Conservation (phyloP, 2,329 filamentous ascomycete genomes). For the Fusarium nurragi region DNA sequence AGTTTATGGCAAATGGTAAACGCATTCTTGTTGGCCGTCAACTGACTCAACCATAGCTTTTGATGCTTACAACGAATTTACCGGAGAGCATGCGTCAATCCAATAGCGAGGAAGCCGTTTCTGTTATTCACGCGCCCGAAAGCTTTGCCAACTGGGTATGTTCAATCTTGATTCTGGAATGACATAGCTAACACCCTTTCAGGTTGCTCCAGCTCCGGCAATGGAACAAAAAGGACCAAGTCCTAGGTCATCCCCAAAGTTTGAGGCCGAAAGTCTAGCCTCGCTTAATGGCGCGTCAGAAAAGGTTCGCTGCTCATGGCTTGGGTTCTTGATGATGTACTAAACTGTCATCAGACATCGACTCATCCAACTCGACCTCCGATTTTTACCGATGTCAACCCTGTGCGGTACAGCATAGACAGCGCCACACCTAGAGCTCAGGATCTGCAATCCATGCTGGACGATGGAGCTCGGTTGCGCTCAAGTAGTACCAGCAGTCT, state of each 20-base stretch:
- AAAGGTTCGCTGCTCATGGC: slow-evolving; percentile 33
- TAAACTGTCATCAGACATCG: slow-evolving; percentile 22
- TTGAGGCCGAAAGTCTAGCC: slow-evolving; percentile 49
- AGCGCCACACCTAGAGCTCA: slow-evolving; percentile 83
- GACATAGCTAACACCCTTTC: slow-evolving; percentile 33
- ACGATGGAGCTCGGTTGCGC: slow-evolving; percentile 64
- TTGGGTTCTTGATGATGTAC: not conserved
- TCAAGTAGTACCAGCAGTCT: slow-evolving; percentile 78
- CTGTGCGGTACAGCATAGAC: slow-evolving; percentile 71
- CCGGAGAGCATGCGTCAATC: slow-evolving; percentile 65
- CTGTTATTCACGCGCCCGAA: slow-evolving; percentile 89
- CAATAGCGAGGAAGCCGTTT: slow-evolving; percentile 80
- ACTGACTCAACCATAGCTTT: slow-evolving; percentile 51
- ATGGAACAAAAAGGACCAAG: slow-evolving; percentile 49
- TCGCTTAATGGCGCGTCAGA: slow-evolving; percentile 34
- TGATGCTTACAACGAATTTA: slow-evolving; percentile 66
- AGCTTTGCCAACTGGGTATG: slow-evolving; percentile 84
- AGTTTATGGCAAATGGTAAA: slow-evolving; percentile 2
- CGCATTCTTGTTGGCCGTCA: slow-evolving; percentile 7
- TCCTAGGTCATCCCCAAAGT: slow-evolving; percentile 51
- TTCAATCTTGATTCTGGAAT: slow-evolving; percentile 1
- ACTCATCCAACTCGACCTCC: slow-evolving; percentile 68
- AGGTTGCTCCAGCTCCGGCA: slow-evolving; percentile 52
- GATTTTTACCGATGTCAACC: slow-evolving; percentile 78
- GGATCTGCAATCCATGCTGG: slow-evolving; percentile 77